phyloP scores from a whole-genome alignment of 129 eudicot species.

The Calendula officinalis region DNA sequence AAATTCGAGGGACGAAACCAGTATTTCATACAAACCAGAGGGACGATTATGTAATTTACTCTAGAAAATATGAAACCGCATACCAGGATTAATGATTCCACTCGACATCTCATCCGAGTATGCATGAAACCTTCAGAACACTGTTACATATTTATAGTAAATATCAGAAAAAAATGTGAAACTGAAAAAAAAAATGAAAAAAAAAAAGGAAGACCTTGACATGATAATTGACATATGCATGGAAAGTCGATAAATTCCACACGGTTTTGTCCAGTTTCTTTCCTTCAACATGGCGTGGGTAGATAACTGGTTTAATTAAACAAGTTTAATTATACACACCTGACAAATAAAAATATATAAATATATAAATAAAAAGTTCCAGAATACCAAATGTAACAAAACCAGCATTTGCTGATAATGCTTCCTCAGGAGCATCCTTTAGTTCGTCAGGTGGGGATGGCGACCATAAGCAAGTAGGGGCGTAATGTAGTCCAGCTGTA shows the following conservation, averaged over 20 bases:
- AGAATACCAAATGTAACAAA: conserved; percentile 83
- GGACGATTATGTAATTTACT: no score
- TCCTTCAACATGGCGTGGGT: conserved; percentile 88
- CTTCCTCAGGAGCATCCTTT: conserved; percentile 59
- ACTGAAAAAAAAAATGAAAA: no score
- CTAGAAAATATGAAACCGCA: not conserved
- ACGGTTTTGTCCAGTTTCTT: conserved; percentile 89
- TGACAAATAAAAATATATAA: not conserved
- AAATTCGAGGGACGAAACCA: no score
- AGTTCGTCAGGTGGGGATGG: conserved; percentile 80
- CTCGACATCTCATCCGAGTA: conserved; percentile 95
- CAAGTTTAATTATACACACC: conserved; percentile 4
- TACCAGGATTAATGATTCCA: conserved; percentile 92
- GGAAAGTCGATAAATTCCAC: conserved; percentile 89
- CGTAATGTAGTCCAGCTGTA: conserved; percentile 63
- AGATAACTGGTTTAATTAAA: conserved; percentile 53
- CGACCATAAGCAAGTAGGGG: conserved; percentile 92
- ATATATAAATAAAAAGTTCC: not conserved
- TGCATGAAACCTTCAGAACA: conserved; percentile 99
- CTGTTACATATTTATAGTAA: conserved; percentile 33
- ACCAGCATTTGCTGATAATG: conserved; percentile 86
- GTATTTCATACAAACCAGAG: no score
- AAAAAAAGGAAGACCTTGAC: conserved; percentile 58
- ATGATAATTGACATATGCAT: conserved; percentile 91
- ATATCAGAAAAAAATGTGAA: no score